phyloP scores from a whole-genome alignment of 1,284 basidiomycete species.

The Leccinum variabile region DNA sequence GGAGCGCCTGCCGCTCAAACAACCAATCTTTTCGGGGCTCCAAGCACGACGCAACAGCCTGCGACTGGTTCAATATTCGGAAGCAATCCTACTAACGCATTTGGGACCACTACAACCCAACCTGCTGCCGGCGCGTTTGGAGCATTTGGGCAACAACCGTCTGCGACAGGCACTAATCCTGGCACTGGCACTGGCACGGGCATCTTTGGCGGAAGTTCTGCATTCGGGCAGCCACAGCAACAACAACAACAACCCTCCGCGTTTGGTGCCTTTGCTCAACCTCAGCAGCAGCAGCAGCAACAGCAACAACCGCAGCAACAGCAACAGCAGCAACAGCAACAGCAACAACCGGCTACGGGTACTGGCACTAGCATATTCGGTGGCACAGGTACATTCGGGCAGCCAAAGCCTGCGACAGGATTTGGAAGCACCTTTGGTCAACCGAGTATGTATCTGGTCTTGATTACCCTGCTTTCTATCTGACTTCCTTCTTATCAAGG shows the following conservation, averaged over 20 bases:
- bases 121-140: constrained; percentile 32
- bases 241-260: constrained; percentile 28
- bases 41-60: constrained; percentile 36
- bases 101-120: constrained; percentile 37
- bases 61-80: constrained; percentile 37
- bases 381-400: constrained; percentile 35
- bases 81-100: constrained; percentile 31
- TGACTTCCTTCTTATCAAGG: constrained; percentile 15
- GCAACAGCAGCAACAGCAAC: constrained; percentile 25
- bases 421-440: constrained; percentile 42
- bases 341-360: constrained; percentile 25
- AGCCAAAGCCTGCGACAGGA: constrained; percentile 39
- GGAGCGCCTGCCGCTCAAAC: constrained; percentile 29
- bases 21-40: constrained; percentile 43
- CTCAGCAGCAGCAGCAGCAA: constrained; percentile 19
- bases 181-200: constrained; percentile 3
- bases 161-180: constrained; percentile 31
- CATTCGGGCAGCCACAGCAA: constrained; percentile 38
- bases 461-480: background rate
- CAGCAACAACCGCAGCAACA: constrained; percentile 26
- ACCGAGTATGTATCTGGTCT: constrained; percentile 21
- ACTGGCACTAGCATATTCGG: constrained; percentile 43
- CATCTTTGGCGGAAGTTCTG: constrained; percentile 40
- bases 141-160: constrained; percentile 32
- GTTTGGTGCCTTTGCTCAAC: constrained; percentile 44